Evolutionary conservation across 2,329 filamentous ascomycete species (phyloP).

Genomic region (Byssothecium circinans): DNA sequence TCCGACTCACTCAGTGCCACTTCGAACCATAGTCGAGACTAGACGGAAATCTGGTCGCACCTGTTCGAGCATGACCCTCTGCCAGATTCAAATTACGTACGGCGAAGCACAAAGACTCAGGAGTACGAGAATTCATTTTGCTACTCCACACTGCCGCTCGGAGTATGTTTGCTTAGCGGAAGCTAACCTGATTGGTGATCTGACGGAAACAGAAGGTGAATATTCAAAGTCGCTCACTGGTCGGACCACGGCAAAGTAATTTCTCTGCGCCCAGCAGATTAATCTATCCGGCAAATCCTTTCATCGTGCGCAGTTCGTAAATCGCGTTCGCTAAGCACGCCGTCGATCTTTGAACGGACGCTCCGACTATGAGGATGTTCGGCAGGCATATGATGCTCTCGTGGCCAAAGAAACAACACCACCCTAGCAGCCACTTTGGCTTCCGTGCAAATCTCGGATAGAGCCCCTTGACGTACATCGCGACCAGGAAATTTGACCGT

Average conservation of each 20-base stretch:
- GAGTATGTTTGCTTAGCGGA: neutral
- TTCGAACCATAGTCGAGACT: neutral
- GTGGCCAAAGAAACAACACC: slow-evolving; percentile 8
- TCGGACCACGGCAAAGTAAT: slow-evolving; percentile 19
- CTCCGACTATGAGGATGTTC: slow-evolving; percentile 17
- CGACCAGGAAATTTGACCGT: too few species aligned
- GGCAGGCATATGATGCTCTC: slow-evolving; percentile 19
- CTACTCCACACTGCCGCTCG: neutral
- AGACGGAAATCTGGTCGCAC: neutral
- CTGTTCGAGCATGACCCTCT: neutral
- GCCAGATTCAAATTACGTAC: slow-evolving; percentile 2
- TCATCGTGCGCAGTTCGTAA: slow-evolving; percentile 5
- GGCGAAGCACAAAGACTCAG: neutral
- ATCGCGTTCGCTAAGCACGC: neutral
- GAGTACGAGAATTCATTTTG: too few species aligned
- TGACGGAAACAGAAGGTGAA: slow-evolving; percentile 16
- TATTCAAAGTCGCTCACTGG: slow-evolving; percentile 24
- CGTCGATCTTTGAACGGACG: neutral
- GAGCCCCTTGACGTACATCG: neutral
- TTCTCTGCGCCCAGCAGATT: slow-evolving; percentile 20
- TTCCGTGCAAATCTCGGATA: neutral
- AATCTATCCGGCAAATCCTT: slow-evolving; percentile 20
- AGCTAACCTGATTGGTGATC: slow-evolving; percentile 8
- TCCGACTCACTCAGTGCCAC: neutral
- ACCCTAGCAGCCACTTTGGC: neutral